These are phyloP conservation scores for Phaeophleospora eucalypticola DNA, from an alignment of 2,329 filamentous ascomycete genomes.

Conservation along the genomic window DNA sequence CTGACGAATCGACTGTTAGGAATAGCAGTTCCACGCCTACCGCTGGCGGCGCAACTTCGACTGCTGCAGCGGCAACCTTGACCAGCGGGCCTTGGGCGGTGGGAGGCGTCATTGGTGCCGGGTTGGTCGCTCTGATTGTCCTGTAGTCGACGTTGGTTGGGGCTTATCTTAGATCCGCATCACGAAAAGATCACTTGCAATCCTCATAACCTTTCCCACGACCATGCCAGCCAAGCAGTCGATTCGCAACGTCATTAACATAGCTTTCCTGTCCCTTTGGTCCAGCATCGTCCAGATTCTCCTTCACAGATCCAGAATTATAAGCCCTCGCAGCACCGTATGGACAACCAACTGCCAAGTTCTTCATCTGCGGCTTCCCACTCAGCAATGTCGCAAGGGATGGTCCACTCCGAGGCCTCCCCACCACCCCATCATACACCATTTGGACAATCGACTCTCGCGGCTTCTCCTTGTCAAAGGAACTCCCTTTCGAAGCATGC, in stretches of 20 bases:
- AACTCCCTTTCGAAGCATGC: slow-evolving; percentile 12
- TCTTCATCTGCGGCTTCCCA: slow-evolving; percentile 6
- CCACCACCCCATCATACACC: slow-evolving; percentile 20
- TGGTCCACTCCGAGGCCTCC: slow-evolving; percentile 7
- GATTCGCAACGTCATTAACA: slow-evolving; percentile 24
- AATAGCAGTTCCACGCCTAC: not conserved
- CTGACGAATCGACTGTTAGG: too few relatives aligned
- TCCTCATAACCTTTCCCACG: not conserved
- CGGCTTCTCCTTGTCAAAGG: slow-evolving; percentile 10
- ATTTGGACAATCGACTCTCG: slow-evolving; percentile 16
- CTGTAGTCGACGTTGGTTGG: slow-evolving; percentile 1
- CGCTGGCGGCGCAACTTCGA: not conserved
- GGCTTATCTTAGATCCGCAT: too few relatives aligned
- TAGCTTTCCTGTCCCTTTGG: slow-evolving; percentile 9
- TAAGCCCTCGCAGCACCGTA: slow-evolving; percentile 17
- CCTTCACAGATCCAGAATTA: slow-evolving; percentile 7
- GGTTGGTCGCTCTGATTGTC: slow-evolving; percentile 9
- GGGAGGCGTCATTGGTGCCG: slow-evolving; percentile 13
- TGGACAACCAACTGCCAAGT: slow-evolving; percentile 5
- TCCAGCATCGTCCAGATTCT: slow-evolving; percentile 5
- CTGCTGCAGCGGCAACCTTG: not conserved
- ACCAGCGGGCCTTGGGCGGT: slow-evolving; percentile 7
- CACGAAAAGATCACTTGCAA: not conserved
- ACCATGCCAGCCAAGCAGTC: slow-evolving; percentile 21
- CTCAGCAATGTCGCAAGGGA: slow-evolving; percentile 10